phyloP scores from a whole-genome alignment of 2,329 filamentous ascomycete genomes.

The Septoria petroselini region DNA sequence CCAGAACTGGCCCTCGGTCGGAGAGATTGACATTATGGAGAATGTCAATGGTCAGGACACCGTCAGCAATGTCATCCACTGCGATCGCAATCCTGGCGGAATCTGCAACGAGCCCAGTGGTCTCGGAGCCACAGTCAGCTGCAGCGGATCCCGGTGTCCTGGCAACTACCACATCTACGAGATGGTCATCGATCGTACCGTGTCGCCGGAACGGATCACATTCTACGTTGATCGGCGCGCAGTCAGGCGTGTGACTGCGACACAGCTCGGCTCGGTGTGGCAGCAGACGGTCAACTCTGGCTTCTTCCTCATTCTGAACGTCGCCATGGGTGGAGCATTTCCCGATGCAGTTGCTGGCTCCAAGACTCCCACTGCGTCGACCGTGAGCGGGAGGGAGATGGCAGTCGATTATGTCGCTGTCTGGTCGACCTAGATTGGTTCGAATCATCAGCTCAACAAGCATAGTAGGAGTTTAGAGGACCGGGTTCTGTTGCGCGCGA shows the following conservation, averaged over 20 bases:
- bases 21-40: slow-evolving; percentile 37
- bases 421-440: slow-evolving; percentile 21
- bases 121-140: slow-evolving; percentile 21
- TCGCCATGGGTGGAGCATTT: slow-evolving; percentile 35
- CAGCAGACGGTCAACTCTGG: slow-evolving; percentile 29
- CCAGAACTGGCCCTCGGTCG: slow-evolving; percentile 31
- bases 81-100: slow-evolving; percentile 36
- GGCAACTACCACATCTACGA: slow-evolving; percentile 36
- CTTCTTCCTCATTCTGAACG: slow-evolving; percentile 32
- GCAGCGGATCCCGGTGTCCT: slow-evolving; percentile 23
- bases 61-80: slow-evolving; percentile 30
- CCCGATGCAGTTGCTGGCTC: slow-evolving; percentile 30
- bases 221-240: slow-evolving; percentile 32
- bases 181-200: slow-evolving; percentile 32
- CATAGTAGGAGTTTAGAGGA: background rate
- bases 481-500: background rate
- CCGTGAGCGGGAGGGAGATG: slow-evolving; percentile 24
- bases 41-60: slow-evolving; percentile 32
- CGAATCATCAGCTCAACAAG: background rate
- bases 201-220: slow-evolving; percentile 25
- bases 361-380: slow-evolving; percentile 29
- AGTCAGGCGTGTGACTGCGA: slow-evolving; percentile 25
- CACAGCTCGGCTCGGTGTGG: slow-evolving; percentile 30
- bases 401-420: slow-evolving; percentile 29
- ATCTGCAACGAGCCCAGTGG: slow-evolving; percentile 34